phyloP scores from a whole-genome alignment of 345 rosid genomes.

The Noccaea caerulescens region DNA sequence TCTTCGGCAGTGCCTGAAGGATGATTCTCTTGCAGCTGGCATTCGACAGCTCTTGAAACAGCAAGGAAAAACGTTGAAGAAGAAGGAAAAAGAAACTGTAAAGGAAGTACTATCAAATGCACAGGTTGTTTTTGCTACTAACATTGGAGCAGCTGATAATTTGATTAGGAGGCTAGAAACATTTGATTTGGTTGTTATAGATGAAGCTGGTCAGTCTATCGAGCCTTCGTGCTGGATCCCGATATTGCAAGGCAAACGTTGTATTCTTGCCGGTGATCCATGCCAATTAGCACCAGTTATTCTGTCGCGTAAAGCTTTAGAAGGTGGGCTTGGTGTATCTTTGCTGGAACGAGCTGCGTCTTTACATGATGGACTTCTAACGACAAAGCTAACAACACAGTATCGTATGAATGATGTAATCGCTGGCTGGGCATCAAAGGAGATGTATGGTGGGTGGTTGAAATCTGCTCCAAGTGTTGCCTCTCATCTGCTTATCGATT shows the following conservation, averaged over 20 bases:
- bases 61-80: slow-evolving; percentile 80
- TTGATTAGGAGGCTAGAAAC: slow-evolving; percentile 71
- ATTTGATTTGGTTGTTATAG: slow-evolving; percentile 90
- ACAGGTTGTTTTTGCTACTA: slow-evolving; percentile 91
- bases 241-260: slow-evolving; percentile 87
- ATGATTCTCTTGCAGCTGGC: slow-evolving; percentile 95
- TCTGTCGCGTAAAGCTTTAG: slow-evolving; percentile 83
- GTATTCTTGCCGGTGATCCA: slow-evolving; percentile 90
- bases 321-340: slow-evolving; percentile 90
- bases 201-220: slow-evolving; percentile 97
- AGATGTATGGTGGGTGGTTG: slow-evolving; percentile 86
- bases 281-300: slow-evolving; percentile 96
- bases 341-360: slow-evolving; percentile 79
- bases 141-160: slow-evolving; percentile 96
- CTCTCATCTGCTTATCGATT: slow-evolving; percentile 83
- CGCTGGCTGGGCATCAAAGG: slow-evolving; percentile 97
- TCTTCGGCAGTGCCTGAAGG: slow-evolving; percentile 74
- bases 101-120: slow-evolving; percentile 79
- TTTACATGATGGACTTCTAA: slow-evolving; percentile 76
- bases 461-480: slow-evolving; percentile 75
- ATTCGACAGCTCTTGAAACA: slow-evolving; percentile 96
- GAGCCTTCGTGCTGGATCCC: slow-evolving; percentile 98
- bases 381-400: slow-evolving; percentile 72
- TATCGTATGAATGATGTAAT: slow-evolving; percentile 96
- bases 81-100: slow-evolving; percentile 89